Conservation (phyloP, 768 basidiomycete species). For the Amanita brunnescens region DNA sequence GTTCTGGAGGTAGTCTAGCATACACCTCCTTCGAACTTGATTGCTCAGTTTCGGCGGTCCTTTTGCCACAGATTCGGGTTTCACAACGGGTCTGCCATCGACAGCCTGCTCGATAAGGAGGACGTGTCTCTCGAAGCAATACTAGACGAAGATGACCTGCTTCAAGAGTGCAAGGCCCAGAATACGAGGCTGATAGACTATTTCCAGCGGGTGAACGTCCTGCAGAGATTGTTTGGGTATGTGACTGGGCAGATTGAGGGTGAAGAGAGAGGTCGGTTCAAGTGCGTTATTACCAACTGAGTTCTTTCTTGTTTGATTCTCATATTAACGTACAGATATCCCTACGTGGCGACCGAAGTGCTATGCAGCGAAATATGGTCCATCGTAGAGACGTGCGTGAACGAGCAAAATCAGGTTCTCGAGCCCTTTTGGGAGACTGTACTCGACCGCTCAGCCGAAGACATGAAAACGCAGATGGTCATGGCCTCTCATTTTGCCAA, state of each 20-base stretch:
- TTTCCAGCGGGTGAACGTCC: conserved; percentile 72
- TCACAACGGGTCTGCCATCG: conserved; percentile 82
- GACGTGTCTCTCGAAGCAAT: conserved; percentile 85
- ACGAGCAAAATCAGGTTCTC: conserved; percentile 61
- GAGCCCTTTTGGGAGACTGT: conserved; percentile 90
- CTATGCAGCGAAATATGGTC: conserved; percentile 95
- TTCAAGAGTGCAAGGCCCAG: conserved; percentile 93
- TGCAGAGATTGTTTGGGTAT: conserved; percentile 75
- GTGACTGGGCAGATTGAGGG: conserved; percentile 82
- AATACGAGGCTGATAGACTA: conserved; percentile 86
- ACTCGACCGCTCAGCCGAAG: conserved; percentile 69
- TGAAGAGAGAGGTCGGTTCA: conserved; percentile 71
- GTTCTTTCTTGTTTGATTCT: conserved; percentile 8
- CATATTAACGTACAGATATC: conserved; percentile 50
- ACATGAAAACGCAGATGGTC: conserved; percentile 79
- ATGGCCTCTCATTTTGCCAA: conserved; percentile 94
- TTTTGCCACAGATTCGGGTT: conserved; percentile 72
- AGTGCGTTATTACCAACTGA: conserved; percentile 38
- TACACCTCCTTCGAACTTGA: conserved; percentile 24
- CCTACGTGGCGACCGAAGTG: conserved; percentile 89
- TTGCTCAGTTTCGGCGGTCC: conserved; percentile 18
- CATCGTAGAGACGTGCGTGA: conserved; percentile 83
- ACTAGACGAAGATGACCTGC: conserved; percentile 86
- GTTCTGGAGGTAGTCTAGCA: conserved; percentile 44
- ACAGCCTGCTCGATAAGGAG: conserved; percentile 85